Evolutionary conservation across 345 rosid species (phyloP).

Genomic region (Aquilaria malaccensis): DNA sequence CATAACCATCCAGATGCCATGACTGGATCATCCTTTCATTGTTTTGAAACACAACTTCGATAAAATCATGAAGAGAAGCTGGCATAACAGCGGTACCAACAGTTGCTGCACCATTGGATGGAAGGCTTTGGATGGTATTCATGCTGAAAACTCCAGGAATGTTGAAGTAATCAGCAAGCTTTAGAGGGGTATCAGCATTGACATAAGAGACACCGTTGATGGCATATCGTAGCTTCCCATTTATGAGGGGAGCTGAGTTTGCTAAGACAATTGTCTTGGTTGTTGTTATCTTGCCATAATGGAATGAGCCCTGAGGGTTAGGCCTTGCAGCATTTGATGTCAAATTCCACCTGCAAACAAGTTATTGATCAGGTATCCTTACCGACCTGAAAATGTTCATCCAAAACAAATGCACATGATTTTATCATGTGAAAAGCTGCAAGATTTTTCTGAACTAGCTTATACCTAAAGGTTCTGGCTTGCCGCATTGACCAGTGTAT

Average conservation of each 20-base stretch:
- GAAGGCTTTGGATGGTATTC: slow-evolving; percentile 39
- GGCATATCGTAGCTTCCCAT: slow-evolving; percentile 74
- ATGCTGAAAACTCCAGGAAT: slow-evolving; percentile 62
- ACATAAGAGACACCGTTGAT: slow-evolving; percentile 71
- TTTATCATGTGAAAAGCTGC: too few relatives aligned
- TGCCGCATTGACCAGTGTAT: slow-evolving; percentile 76
- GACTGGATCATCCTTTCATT: slow-evolving; percentile 60
- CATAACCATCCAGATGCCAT: slow-evolving; percentile 97
- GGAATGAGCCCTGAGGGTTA: slow-evolving; percentile 95
- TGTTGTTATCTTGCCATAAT: slow-evolving; percentile 58
- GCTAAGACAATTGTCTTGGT: slow-evolving; percentile 50
- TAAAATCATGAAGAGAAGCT: slow-evolving; percentile 48
- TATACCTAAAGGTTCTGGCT: slow-evolving; percentile 73
- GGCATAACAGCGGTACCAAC: slow-evolving; percentile 62
- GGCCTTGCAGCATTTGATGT: slow-evolving; percentile 94
- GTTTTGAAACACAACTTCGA: slow-evolving; percentile 83
- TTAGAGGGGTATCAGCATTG: slow-evolving; percentile 72
- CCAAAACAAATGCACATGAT: too few relatives aligned
- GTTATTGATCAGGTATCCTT: neutral
- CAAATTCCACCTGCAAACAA: slow-evolving; percentile 62
- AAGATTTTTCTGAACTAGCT: neutral
- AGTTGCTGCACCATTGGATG: slow-evolving; percentile 42
- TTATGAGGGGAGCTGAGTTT: slow-evolving; percentile 67
- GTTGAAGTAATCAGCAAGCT: slow-evolving; percentile 76
- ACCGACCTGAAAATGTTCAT: too few relatives aligned